Percentiles rank a stretch among this genome's conserved stretches.
These are phyloP conservation scores for Fraxinus quadrangulata DNA, from an alignment of 257 asterid species.

Conservation along the genomic window DNA sequence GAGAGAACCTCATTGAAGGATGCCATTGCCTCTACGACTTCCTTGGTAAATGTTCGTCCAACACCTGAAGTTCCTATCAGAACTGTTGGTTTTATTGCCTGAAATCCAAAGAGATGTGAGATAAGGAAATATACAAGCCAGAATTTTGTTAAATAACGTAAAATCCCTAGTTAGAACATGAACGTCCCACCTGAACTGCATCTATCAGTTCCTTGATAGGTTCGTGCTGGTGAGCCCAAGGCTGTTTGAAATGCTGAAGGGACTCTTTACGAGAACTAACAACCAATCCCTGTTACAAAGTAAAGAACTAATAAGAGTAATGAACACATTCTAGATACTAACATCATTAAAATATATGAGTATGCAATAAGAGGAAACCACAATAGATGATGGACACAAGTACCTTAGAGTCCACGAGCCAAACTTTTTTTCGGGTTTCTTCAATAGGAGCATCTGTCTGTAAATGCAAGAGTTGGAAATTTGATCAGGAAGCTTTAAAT, in stretches of 20 bases:
- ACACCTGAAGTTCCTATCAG: conserved; percentile 93
- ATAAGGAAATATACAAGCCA: background rate
- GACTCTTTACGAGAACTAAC: conserved; percentile 74
- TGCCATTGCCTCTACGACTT: conserved; percentile 83
- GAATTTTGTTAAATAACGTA: background rate
- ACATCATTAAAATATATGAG: too few species aligned
- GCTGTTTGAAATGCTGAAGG: conserved; percentile 83
- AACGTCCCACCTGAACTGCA: conserved; percentile 65
- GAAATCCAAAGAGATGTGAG: conserved; percentile 24
- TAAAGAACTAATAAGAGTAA: conserved; percentile 22
- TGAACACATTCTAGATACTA: conserved; percentile 4
- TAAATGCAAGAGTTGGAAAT: conserved; percentile 23
- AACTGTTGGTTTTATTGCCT: conserved; percentile 84
- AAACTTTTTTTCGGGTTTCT: conserved; percentile 78
- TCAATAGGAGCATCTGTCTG: conserved; percentile 63
- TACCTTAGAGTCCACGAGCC: conserved; percentile 96
- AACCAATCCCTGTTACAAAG: conserved; percentile 60
- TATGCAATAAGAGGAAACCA: background rate
- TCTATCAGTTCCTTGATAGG: conserved; percentile 67
- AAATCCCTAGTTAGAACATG: conserved; percentile 9
- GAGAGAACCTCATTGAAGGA: conserved; percentile 64
- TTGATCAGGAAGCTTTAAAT: conserved; percentile 12
- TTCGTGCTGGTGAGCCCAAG: conserved; percentile 92
- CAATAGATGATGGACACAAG: background rate
- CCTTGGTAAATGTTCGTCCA: conserved; percentile 78